Evolutionary conservation across 179 eudicot genomes (phyloP), one percentile per base, ranked within the genome.

Genomic region (Corrigiola litoralis): DNA sequence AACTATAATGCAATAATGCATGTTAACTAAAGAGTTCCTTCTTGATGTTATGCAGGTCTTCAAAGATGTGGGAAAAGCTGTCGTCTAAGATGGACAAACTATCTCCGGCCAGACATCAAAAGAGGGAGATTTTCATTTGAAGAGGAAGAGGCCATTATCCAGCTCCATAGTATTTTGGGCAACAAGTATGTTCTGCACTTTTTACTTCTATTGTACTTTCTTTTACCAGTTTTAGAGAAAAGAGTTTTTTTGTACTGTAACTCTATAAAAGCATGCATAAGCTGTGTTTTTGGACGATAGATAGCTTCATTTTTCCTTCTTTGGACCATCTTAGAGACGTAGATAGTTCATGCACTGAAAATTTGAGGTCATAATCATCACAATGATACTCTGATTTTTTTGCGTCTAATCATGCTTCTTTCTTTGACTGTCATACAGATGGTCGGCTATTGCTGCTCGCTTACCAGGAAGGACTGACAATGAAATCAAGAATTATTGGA

Each of bases 381-480:
- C 44, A 63, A 38, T 33, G 14, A 14, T 51, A 27, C 34, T 46
- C 63, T 64, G 53, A 57, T 62, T 63, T 50, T 40, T 21, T 20
- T 49, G 29, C 27, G 50, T 59, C 70, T 75, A 6, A 75, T 65
- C 23, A 9, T 20, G 38, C 69, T 66, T 65, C 38, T 40, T 71
- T 71, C 29, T 54, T 67, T 73, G 54, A 69, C 58, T 62, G 64
- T 4, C 47, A 46, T 68, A 44, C 56, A 92, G 98, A 76, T 92
- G 98, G 98, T 92, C 98, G 23, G 85, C 92, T n/a, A 92, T 92
- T 44, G 98, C 98, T 54, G 84, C 89, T 68, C 87, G 84, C 1
- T 83, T 92, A 65, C 98, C 98, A 0, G 96, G 97, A 70, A 81
- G 95, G 37, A 92, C 98, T 0, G 98, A 92, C 46, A 92, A 92